Evolutionary conservation across 371 early-diverging fungal genomes (phyloP).

Genomic region (Smittium mucronatum): DNA sequence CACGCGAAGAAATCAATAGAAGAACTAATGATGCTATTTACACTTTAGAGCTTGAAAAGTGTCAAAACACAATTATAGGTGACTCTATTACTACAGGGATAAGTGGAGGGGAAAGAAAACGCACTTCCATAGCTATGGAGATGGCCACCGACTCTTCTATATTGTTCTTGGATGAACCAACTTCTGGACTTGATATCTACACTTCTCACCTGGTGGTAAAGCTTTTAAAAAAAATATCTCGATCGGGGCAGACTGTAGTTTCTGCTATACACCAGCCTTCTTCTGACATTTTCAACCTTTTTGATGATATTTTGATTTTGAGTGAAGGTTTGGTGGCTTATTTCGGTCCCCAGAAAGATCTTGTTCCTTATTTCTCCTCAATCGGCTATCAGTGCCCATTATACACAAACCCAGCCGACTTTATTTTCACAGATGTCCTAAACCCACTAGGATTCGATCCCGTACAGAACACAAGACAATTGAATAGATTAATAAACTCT

Average conservation of each 20-base stretch:
- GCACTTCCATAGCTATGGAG: conserved; percentile 78
- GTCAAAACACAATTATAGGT: conserved; percentile 69
- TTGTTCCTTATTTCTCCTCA: conserved; percentile 36
- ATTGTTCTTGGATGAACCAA: conserved; percentile 90
- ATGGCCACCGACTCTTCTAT: conserved; percentile 77
- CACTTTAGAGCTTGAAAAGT: conserved; percentile 60
- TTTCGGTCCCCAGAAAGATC: conserved; percentile 32
- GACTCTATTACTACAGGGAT: conserved; percentile 58
- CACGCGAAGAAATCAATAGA: conserved; percentile 26
- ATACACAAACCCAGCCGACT: conserved; percentile 60
- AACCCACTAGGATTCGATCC: no score
- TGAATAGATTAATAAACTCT: no score
- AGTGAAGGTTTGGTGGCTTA: conserved; percentile 44
- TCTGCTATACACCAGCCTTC: conserved; percentile 50
- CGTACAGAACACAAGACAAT: no score
- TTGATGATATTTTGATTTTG: conserved; percentile 48
- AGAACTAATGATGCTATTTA: conserved; percentile 60
- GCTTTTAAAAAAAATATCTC: conserved; percentile 42
- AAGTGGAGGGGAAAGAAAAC: conserved; percentile 74
- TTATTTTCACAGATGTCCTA: conserved; percentile 43
- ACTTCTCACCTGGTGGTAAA: conserved; percentile 46
- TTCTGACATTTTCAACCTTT: conserved; percentile 44
- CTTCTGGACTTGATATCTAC: conserved; percentile 76
- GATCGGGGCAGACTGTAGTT: conserved; percentile 49
- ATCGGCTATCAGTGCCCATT: conserved; percentile 43